These are phyloP conservation scores for Mycena rebaudengoi DNA, from an alignment of 768 basidiomycete genomes.

Conservation along the genomic window DNA sequence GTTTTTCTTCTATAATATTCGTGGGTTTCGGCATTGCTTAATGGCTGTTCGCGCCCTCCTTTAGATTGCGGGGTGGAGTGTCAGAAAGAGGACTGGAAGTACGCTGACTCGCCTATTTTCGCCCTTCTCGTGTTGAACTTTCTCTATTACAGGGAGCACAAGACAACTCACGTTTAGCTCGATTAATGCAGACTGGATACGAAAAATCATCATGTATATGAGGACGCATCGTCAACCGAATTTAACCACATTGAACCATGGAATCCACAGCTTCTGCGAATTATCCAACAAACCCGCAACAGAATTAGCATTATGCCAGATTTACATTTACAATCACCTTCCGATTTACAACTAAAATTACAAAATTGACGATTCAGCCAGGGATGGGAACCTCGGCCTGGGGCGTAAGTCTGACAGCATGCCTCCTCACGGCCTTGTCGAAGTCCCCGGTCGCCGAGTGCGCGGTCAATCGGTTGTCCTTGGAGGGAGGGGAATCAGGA, in stretches of 20 bases:
- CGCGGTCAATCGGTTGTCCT: slow-evolving; percentile 51
- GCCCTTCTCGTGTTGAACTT: slow-evolving; percentile 21
- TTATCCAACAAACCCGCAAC: no score
- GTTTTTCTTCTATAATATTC: slow-evolving; percentile 11
- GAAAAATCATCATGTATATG: no score
- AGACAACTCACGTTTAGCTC: slow-evolving; percentile 44
- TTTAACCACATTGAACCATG: no score
- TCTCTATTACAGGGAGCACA: slow-evolving; percentile 9
- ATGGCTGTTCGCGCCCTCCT: no score
- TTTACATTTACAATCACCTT: no score
- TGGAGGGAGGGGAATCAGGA: not conserved
- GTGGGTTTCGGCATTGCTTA: not conserved
- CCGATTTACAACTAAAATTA: no score
- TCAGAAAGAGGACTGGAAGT: slow-evolving; percentile 38
- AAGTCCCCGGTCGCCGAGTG: slow-evolving; percentile 50
- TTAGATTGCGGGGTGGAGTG: slow-evolving; percentile 37
- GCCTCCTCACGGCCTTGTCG: slow-evolving; percentile 40
- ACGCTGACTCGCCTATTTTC: slow-evolving; percentile 31
- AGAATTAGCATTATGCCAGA: no score
- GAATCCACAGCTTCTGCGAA: no score
- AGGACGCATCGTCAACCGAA: no score
- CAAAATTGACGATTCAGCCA: slow-evolving; percentile 22
- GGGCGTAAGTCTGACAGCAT: slow-evolving; percentile 52
- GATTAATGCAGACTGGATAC: no score
- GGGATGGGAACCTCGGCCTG: slow-evolving; percentile 54